Conservation (phyloP, 768 basidiomycete genomes). For the Exidia glandulosa region DNA sequence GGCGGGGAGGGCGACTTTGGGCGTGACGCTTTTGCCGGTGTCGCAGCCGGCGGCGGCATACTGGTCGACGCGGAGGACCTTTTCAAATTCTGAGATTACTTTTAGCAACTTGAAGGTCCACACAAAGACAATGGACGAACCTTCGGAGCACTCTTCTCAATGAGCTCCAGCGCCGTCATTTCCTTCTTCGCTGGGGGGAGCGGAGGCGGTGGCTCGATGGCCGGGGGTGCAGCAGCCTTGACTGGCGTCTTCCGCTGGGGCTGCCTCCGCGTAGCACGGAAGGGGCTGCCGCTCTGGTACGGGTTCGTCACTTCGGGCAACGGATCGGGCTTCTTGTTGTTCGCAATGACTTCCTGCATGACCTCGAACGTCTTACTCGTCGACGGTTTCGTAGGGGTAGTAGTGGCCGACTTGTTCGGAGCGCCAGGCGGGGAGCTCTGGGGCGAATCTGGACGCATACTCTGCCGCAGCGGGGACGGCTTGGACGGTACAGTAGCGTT, state of each 20-base stretch:
- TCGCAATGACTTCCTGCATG: neutral
- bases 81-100: neutral
- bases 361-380: neutral
- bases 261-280: neutral
- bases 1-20: neutral
- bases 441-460: neutral
- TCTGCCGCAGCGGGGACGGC: neutral
- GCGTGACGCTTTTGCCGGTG: neutral
- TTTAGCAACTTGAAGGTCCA: neutral
- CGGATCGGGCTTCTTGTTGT: neutral
- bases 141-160: neutral
- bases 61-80: neutral
- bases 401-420: neutral
- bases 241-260: neutral
- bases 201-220: neutral
- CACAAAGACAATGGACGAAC: neutral
- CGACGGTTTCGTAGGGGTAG: neutral
- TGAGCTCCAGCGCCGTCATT: neutral
- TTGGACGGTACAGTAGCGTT: neutral
- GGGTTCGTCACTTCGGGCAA: neutral
- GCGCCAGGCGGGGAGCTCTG: neutral
- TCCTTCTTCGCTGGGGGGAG: neutral
- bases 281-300: neutral
- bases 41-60: neutral
- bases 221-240: neutral